Evolutionary conservation across 345 rosid genomes (phyloP).

Genomic region (Eucalyptus brandiana): DNA sequence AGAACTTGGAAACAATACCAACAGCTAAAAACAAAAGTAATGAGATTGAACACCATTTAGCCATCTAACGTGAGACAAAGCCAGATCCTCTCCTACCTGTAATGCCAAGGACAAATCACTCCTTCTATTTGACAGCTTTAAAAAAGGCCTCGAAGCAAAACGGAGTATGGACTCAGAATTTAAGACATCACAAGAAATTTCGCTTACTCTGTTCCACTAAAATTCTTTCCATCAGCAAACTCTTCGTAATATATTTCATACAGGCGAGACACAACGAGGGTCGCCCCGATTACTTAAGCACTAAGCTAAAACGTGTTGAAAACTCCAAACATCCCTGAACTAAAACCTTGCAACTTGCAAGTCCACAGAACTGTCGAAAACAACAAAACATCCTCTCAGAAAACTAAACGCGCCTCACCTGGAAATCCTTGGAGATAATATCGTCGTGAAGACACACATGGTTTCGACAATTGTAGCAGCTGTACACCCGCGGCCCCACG

Average conservation of each 20-base stretch:
- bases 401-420: constrained; percentile 38
- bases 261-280: background rate
- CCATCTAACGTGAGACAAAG: background rate
- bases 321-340: background rate
- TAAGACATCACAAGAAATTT: background rate
- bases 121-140: background rate
- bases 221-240: background rate
- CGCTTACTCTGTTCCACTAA: background rate
- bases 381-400: background rate
- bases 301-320: background rate
- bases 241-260: background rate
- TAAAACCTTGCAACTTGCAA: background rate
- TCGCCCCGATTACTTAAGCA: background rate
- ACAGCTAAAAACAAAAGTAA: background rate
- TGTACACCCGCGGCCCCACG: constrained; percentile 62
- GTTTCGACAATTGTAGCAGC: constrained; percentile 75
- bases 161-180: background rate
- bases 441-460: constrained; percentile 81
- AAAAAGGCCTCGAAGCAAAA: background rate
- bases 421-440: constrained; percentile 82
- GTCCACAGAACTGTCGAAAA: background rate
- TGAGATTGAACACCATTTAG: background rate
- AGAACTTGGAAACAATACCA: background rate
- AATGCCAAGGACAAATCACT: background rate
- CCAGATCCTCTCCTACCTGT: background rate